Conservation (phyloP, 306 rosid species). For the Glycine latifolia region DNA sequence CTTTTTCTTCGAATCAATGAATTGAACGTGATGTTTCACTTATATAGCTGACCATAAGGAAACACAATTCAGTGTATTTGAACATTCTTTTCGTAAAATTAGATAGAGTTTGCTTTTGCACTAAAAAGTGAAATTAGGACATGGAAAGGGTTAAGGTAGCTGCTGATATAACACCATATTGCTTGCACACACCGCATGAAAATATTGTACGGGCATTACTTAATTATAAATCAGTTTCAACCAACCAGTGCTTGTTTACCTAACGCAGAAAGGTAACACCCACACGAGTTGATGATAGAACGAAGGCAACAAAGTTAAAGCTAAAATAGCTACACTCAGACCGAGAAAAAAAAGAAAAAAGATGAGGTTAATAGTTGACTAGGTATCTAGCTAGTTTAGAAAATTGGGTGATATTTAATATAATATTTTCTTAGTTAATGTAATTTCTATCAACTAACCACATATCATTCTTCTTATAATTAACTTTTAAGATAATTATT, state of each 20-base stretch:
- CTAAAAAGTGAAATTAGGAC: conserved; percentile 21
- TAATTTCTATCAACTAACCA: not conserved
- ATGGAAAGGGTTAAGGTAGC: not conserved
- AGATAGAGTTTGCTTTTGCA: not conserved
- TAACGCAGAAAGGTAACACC: conserved; percentile 24
- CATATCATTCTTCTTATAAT: too few species aligned
- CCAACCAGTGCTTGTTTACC: conserved; percentile 48
- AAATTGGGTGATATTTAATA: not conserved
- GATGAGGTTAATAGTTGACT: conserved; percentile 29
- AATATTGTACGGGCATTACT: conserved; percentile 20
- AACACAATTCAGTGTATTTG: conserved; percentile 9
- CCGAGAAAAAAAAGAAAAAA: not conserved
- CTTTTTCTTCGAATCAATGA: not conserved
- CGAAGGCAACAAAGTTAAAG: not conserved
- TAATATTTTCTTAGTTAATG: too few species aligned
- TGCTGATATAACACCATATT: conserved; percentile 48
- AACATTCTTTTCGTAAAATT: conserved; percentile 1
- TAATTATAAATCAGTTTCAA: too few species aligned
- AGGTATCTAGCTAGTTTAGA: conserved; percentile 31
- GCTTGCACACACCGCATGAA: conserved; percentile 65
- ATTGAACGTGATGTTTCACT: conserved; percentile 36
- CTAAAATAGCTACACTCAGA: not conserved
- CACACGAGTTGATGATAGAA: not conserved
- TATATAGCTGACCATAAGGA: conserved; percentile 1
- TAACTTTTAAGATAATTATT: too few species aligned